These are phyloP conservation scores for Candida boidinii DNA, from an alignment of 805 yeast species.

Conservation along the genomic window DNA sequence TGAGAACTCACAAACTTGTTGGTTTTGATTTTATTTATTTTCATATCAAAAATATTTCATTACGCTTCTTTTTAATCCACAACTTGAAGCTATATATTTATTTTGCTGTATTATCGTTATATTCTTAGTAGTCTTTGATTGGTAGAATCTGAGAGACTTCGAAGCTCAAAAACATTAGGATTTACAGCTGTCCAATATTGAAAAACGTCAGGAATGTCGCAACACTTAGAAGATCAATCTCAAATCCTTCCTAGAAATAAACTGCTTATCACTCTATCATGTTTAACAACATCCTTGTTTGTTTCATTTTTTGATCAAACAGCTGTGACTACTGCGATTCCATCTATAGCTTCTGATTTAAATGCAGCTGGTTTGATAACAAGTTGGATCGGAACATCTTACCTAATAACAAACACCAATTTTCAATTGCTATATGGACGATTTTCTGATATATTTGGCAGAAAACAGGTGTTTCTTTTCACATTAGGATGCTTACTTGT, in stretches of 20 bases:
- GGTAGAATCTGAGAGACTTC: too few relatives aligned
- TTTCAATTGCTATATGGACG: slow-evolving; percentile 47
- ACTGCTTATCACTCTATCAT: slow-evolving; percentile 8
- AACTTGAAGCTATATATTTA: too few relatives aligned
- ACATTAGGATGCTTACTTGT: slow-evolving; percentile 30
- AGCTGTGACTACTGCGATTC: slow-evolving; percentile 39
- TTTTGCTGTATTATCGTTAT: too few relatives aligned
- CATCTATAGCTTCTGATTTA: slow-evolving; percentile 36
- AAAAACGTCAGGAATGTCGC: too few relatives aligned
- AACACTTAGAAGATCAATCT: slow-evolving; percentile 12
- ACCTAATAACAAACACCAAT: slow-evolving; percentile 40
- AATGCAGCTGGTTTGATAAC: slow-evolving; percentile 36
- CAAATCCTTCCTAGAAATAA: slow-evolving; percentile 9
- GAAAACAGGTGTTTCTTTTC: slow-evolving; percentile 34
- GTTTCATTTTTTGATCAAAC: slow-evolving; percentile 42
- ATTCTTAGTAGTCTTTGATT: too few relatives aligned
- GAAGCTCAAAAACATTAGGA: too few relatives aligned
- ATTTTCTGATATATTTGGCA: slow-evolving; percentile 44
- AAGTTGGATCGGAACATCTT: slow-evolving; percentile 48
- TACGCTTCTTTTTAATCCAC: too few relatives aligned
- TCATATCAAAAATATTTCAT: too few relatives aligned
- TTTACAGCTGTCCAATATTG: too few relatives aligned
- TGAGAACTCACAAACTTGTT: too few relatives aligned
- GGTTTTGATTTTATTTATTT: too few relatives aligned
- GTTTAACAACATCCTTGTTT: slow-evolving; percentile 12